Evolutionary conservation across 179 eudicot genomes (phyloP), one percentile per base, ranked within the genome.

Genomic region (Corrigiola litoralis): DNA sequence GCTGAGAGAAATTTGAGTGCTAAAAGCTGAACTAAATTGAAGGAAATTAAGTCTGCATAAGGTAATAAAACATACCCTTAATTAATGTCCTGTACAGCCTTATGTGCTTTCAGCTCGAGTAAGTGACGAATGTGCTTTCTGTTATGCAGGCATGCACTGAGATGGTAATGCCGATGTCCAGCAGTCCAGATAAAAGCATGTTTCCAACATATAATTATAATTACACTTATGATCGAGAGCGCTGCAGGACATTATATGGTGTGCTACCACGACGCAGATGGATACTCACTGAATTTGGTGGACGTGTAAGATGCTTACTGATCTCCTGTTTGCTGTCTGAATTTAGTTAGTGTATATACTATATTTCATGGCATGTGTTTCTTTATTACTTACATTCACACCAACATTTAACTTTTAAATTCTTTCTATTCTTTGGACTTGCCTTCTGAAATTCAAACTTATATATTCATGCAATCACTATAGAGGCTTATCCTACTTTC

Each of bases 121-220:
- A 13, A 24, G 13, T 51, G 29, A 32, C 42, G n/a, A 14, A 14
- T 42, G 54, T 23, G 24, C 54, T 20, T 49, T 66, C 41, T 50
- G 17, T 27, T 68, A 75, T 66, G 42, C 76, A 92, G 98, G 97
- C 96, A 51, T 91, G 97, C 76, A 86, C 96, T 23, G 97, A 91
- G 81, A 91, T 91, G 97, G 85, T 91, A 44, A 91, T 92, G 98
- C 96, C 98, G 65, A 80, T 82, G 81, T 77, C 96, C 10, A 89
- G 89, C 33, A 81, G 74, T 71, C 80, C 56, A 36, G 54, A 77
- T 14, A 78, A 75, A 20, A 92, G 98, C 72, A 92, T 92, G 95
- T 92, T 86, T 82, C 84, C 80, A 54, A 41, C 79, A 27, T 92
- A 63, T 74, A 70, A 65, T 58, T 92, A 50, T 69, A 87, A 85